Conservation (phyloP, 768 basidiomycete genomes). For the Fibroporia radiculosa region DNA sequence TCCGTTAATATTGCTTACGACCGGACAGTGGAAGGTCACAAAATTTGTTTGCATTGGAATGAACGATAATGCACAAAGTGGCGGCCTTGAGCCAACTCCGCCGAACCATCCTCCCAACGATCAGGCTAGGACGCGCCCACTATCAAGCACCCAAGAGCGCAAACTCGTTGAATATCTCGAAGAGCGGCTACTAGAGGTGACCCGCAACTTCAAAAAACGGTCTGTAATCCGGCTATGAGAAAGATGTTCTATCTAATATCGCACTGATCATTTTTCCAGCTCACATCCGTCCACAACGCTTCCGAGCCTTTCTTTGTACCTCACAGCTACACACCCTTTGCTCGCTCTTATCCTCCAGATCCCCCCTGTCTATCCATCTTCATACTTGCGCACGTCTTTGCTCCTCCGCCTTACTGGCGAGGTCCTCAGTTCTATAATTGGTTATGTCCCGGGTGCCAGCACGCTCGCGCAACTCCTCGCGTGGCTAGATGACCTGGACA, state of each 20-base stretch:
- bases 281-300: slow-evolving; percentile 42
- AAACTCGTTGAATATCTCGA: slow-evolving; percentile 60
- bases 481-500: slow-evolving; percentile 67
- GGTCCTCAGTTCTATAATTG: slow-evolving; percentile 48
- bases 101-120: too few relatives aligned
- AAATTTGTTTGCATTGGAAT: too few relatives aligned
- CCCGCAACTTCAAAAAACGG: slow-evolving; percentile 72
- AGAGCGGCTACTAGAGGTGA: slow-evolving; percentile 54
- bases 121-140: too few relatives aligned
- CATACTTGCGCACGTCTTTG: slow-evolving; percentile 54
- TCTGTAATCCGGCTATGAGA: slow-evolving; percentile 24
- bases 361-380: slow-evolving; percentile 66
- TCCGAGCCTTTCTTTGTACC: slow-evolving; percentile 51
- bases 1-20: too few relatives aligned
- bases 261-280: slow-evolving; percentile 19
- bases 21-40: too few relatives aligned
- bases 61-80: too few relatives aligned
- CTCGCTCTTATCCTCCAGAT: slow-evolving; percentile 63
- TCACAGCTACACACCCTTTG: slow-evolving; percentile 47
- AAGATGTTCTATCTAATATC: neutral
- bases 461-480: slow-evolving; percentile 49
- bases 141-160: slow-evolving; percentile 44
- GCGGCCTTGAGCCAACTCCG: too few relatives aligned
- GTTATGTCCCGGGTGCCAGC: slow-evolving; percentile 43
- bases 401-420: slow-evolving; percentile 72